Evolutionary conservation across 352 stramenopile species (phyloP).

Genomic region (Globisporangium middletonii): DNA sequence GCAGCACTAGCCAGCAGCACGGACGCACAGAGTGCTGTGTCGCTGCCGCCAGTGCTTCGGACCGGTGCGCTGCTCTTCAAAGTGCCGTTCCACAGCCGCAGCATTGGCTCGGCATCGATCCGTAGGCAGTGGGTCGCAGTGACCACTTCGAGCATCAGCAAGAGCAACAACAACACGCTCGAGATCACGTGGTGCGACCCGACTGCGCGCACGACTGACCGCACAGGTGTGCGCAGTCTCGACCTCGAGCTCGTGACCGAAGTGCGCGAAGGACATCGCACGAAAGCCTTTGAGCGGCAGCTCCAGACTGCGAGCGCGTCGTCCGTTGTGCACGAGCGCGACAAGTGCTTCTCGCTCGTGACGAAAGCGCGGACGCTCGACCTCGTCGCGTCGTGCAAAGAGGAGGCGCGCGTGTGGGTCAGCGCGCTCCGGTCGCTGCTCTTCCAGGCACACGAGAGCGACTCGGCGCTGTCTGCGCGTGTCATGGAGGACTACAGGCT

Average conservation of each 20-base stretch:
- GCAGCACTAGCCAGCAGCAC: slow-evolving; percentile 4
- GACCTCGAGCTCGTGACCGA: slow-evolving; percentile 47
- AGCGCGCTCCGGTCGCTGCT: slow-evolving; percentile 34
- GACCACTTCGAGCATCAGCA: not conserved
- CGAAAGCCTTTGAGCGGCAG: slow-evolving; percentile 54
- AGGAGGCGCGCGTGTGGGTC: slow-evolving; percentile 67
- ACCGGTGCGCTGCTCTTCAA: slow-evolving; percentile 75
- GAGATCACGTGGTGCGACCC: slow-evolving; percentile 72
- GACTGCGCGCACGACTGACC: slow-evolving; percentile 29
- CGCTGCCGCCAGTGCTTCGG: slow-evolving; percentile 34
- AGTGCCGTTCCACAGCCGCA: slow-evolving; percentile 62
- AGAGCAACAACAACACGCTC: slow-evolving; percentile 9
- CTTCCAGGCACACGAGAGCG: slow-evolving; percentile 12
- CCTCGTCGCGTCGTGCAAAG: slow-evolving; percentile 72
- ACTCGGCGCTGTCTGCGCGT: slow-evolving; percentile 17
- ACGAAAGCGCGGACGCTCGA: slow-evolving; percentile 55
- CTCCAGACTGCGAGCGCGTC: slow-evolving; percentile 27
- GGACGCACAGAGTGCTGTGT: not conserved
- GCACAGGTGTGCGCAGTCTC: slow-evolving; percentile 27
- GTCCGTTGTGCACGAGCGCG: slow-evolving; percentile 31
- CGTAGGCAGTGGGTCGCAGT: slow-evolving; percentile 68
- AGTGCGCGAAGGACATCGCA: slow-evolving; percentile 46
- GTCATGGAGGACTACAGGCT: slow-evolving; percentile 45
- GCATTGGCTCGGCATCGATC: slow-evolving; percentile 24
- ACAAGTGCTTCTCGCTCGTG: slow-evolving; percentile 73